Evolutionary conservation across 768 basidiomycete species (phyloP).

Genomic region (Auricularia cornea): DNA sequence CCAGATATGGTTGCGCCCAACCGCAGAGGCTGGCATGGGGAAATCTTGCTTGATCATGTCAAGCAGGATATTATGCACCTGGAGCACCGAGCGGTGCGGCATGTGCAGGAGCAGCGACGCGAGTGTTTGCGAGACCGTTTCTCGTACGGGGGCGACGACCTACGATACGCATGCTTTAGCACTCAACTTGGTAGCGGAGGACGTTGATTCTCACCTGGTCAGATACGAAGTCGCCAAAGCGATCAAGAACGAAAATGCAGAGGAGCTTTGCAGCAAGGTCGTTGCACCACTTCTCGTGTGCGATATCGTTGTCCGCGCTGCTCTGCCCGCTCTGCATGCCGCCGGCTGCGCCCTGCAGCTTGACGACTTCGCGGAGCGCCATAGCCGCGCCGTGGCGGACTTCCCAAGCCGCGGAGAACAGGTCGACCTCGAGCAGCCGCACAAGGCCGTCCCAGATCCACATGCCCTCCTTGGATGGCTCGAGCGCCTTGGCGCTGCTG

Average conservation of each 20-base stretch:
- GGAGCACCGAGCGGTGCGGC: slow-evolving; percentile 66
- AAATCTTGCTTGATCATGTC: slow-evolving; percentile 94
- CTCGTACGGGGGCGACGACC: slow-evolving; percentile 94
- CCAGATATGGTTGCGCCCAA: slow-evolving; percentile 61
- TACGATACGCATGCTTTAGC: slow-evolving; percentile 11
- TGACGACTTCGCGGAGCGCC: slow-evolving; percentile 82
- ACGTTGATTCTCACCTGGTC: slow-evolving; percentile 51
- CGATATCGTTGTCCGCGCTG: slow-evolving; percentile 48
- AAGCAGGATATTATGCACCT: slow-evolving; percentile 76
- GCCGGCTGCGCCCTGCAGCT: slow-evolving; percentile 70
- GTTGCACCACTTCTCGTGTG: slow-evolving; percentile 86
- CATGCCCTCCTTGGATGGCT: slow-evolving; percentile 53
- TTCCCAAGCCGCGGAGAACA: slow-evolving; percentile 88
- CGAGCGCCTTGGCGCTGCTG: slow-evolving; percentile 53
- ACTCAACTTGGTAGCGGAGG: slow-evolving; percentile 3
- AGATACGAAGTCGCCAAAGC: slow-evolving; percentile 97
- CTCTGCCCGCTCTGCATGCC: slow-evolving; percentile 66
- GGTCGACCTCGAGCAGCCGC: slow-evolving; percentile 68
- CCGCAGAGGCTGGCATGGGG: slow-evolving; percentile 28
- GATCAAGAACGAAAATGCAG: slow-evolving; percentile 85
- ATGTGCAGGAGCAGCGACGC: slow-evolving; percentile 85
- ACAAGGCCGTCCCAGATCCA: slow-evolving; percentile 88
- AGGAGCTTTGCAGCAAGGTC: slow-evolving; percentile 78
- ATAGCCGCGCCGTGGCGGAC: slow-evolving; percentile 89
- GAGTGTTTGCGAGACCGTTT: slow-evolving; percentile 90